Evolutionary conservation across 345 rosid genomes (phyloP).

Genomic region (Adansonia digitata): DNA sequence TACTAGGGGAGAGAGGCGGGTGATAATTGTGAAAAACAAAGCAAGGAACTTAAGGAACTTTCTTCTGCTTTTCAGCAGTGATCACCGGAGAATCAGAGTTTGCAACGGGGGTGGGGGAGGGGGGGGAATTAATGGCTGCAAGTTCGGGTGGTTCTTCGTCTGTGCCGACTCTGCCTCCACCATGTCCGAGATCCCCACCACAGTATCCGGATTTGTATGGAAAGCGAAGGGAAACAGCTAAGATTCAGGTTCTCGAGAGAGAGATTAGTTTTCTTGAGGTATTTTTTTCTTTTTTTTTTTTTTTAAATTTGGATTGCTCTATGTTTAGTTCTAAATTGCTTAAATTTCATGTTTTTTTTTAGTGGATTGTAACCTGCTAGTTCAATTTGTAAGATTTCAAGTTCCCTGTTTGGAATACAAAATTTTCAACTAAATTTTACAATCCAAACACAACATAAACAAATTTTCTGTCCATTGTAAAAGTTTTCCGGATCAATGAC

Average conservation of each 20-base stretch:
- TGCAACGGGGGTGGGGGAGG: too few species aligned
- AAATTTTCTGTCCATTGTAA: not conserved
- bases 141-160: conserved; percentile 30
- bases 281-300: conserved; percentile 11
- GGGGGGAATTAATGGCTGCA: conserved; percentile 37
- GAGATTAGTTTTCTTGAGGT: conserved; percentile 90
- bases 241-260: conserved; percentile 83
- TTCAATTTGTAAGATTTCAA: not conserved
- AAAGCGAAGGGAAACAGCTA: conserved; percentile 68
- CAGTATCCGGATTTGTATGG: conserved; percentile 94
- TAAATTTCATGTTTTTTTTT: not conserved
- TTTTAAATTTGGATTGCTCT: not conserved
- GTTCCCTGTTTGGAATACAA: not conserved
- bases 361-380: not conserved
- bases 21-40: not conserved
- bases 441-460: not conserved
- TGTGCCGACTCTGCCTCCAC: conserved; percentile 51
- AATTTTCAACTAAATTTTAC: not conserved
- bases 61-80: not conserved
- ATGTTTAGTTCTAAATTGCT: not conserved
- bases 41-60: not conserved
- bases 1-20: not conserved
- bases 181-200: conserved; percentile 87
- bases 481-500: not conserved
- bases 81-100: not conserved